Evolutionary conservation across 495 filamentous ascomycete genomes (phyloP), one percentile per base, ranked within the genome.

Genomic region (Podospora conica): DNA sequence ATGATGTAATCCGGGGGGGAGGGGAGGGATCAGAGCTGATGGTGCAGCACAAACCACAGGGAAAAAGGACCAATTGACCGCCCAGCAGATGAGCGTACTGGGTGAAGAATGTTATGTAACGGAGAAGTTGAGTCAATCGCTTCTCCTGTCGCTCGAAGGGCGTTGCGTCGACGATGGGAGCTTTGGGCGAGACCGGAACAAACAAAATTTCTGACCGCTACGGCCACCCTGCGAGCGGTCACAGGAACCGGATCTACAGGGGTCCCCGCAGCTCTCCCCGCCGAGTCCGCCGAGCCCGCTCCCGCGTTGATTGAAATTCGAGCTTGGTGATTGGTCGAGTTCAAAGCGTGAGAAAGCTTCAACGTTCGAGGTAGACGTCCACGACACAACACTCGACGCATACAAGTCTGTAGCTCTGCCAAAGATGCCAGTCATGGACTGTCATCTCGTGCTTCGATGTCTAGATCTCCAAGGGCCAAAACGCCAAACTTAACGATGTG

Each of bases 141-240:
- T 9, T 21, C 61, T 55, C 22, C 57, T 15, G 31, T 58, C 29
- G 28, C 21, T 55, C n/a, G 33, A 27, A 27, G 62, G 15, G 25
- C 12, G 24, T 33, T 65, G 66, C 65, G 62, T 66, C 57, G 58
- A 67, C 28, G 53, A 70, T 72, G 40, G 18, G 40, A 48, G 40
- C 58, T 72, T 59, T 22, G 71, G 70, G 74, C 74, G 74, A 75
- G 65, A 58, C 71, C 74, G 74, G 73, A 65, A 70, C 61, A 63
- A 24, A 6, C 63, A 67, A 73, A 74, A 72, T 65, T 70, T 72
- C 68, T 70, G 68, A 68, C 70, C 67, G 61, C 58, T 62, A 67
- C 40, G 60, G 20, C 33, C 63, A 53, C 59, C 18, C 59, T 40
- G 64, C 57, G 31, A 64, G 28, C 57, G 70, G 70, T 74, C 70